A percentile compares a stretch with the other conserved stretches of the same genome.
Evolutionary conservation across 805 yeast species (phyloP).

Genomic region (Kuraishia borneana): DNA sequence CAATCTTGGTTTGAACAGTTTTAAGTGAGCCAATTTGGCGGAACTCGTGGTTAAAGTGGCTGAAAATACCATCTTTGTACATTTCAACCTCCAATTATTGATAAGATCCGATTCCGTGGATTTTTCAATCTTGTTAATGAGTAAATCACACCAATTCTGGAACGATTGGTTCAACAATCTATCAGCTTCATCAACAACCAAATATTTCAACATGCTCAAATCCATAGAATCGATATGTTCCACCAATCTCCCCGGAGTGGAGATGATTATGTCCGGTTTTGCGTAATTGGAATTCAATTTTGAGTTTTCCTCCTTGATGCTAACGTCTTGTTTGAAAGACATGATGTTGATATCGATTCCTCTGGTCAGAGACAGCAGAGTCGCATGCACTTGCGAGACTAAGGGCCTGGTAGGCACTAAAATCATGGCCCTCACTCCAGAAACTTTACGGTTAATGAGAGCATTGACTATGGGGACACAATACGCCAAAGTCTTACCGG

Average conservation of each 20-base stretch:
- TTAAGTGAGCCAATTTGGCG: slow-evolving; percentile 66
- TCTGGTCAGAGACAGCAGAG: slow-evolving; percentile 44
- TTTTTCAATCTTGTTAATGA: slow-evolving; percentile 29
- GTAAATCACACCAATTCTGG: slow-evolving; percentile 79
- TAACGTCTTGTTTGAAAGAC: slow-evolving; percentile 43
- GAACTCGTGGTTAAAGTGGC: slow-evolving; percentile 94
- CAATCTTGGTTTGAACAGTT: slow-evolving; percentile 61
- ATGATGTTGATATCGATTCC: slow-evolving; percentile 61
- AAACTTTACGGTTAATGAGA: slow-evolving; percentile 51
- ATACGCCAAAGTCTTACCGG: slow-evolving; percentile 91
- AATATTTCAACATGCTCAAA: slow-evolving; percentile 42
- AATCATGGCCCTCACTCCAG: slow-evolving; percentile 63
- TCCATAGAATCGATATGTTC: slow-evolving; percentile 50
- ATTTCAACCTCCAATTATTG: slow-evolving; percentile 21
- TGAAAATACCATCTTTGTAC: slow-evolving; percentile 67
- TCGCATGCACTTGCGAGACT: slow-evolving; percentile 67
- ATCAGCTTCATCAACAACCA: slow-evolving; percentile 78
- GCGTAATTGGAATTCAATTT: slow-evolving; percentile 27
- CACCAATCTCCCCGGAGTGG: slow-evolving; percentile 78
- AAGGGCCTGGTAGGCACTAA: slow-evolving; percentile 88
- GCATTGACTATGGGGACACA: slow-evolving; percentile 72
- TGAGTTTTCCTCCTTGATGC: slow-evolving; percentile 50
- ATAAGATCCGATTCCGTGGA: slow-evolving; percentile 17
- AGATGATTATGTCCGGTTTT: slow-evolving; percentile 53
- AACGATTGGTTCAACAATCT: slow-evolving; percentile 75